Evolutionary conservation across 2,329 filamentous ascomycete genomes (phyloP).

Genomic region (Gnomoniopsis sp.): DNA sequence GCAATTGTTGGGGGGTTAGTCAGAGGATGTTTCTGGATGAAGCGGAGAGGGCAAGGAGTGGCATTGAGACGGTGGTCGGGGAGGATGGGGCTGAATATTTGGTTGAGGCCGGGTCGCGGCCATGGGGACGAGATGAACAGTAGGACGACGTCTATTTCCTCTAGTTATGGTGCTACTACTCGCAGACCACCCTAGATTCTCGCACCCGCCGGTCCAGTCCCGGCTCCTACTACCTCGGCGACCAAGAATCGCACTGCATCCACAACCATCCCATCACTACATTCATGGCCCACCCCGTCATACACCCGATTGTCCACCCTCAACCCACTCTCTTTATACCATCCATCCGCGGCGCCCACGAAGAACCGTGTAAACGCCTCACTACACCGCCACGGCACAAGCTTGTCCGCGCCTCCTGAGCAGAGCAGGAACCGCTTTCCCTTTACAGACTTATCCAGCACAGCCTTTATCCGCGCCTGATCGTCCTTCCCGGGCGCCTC

Average conservation of each 20-base stretch:
- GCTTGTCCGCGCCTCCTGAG: slow-evolving; percentile 64
- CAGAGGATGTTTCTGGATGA: slow-evolving; percentile 42
- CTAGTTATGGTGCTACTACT: no score
- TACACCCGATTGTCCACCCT: slow-evolving; percentile 65
- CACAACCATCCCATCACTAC: slow-evolving; percentile 62
- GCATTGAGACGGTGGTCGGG: slow-evolving; percentile 32
- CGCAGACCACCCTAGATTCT: background rate
- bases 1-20: slow-evolving; percentile 46
- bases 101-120: slow-evolving; percentile 33
- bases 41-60: slow-evolving; percentile 32
- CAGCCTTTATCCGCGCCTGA: slow-evolving; percentile 38
- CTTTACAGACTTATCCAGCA: slow-evolving; percentile 47
- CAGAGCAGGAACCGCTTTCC: slow-evolving; percentile 65
- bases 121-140: slow-evolving; percentile 25
- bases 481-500: slow-evolving; percentile 32
- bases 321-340: slow-evolving; percentile 53
- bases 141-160: background rate
- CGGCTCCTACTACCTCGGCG: slow-evolving; percentile 36
- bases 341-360: slow-evolving; percentile 48
- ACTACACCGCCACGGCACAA: slow-evolving; percentile 66
- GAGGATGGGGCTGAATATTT: slow-evolving; percentile 37
- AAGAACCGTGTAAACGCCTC: slow-evolving; percentile 61
- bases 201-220: slow-evolving; percentile 22
- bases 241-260: slow-evolving; percentile 64
- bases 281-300: slow-evolving; percentile 66